phyloP scores from a whole-genome alignment of 2,329 filamentous ascomycete genomes.

The Aspergillus amoenus region DNA sequence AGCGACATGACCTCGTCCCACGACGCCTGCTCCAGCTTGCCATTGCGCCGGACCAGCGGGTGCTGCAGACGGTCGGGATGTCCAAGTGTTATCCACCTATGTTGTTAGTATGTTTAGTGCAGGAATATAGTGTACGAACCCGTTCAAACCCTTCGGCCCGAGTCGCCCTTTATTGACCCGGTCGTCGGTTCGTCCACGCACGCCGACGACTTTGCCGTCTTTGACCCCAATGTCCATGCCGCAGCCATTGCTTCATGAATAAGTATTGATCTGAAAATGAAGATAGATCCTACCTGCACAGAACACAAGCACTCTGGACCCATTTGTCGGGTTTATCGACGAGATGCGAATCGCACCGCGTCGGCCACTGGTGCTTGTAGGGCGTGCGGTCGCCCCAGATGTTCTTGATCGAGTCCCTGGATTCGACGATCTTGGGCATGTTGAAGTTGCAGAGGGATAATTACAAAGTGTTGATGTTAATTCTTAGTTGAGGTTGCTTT shows the following conservation, averaged over 20 bases:
- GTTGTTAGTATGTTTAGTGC: not conserved
- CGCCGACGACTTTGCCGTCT: conserved; percentile 37
- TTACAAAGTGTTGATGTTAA: no score
- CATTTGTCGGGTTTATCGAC: conserved; percentile 38
- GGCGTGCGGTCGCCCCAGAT: conserved; percentile 34
- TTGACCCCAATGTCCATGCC: conserved; percentile 39
- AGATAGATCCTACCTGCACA: conserved; percentile 33
- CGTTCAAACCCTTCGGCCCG: conserved; percentile 37
- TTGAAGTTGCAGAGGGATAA: no score
- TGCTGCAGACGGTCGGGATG: conserved; percentile 32
- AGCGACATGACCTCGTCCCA: conserved; percentile 42
- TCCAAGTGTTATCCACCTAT: conserved; percentile 30
- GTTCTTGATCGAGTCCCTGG: conserved; percentile 32
- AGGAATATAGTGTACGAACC: conserved; percentile 17
- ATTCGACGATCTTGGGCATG: conserved; percentile 12
- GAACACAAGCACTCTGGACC: conserved; percentile 41
- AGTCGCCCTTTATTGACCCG: conserved; percentile 38
- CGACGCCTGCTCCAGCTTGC: conserved; percentile 33
- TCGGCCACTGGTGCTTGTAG: conserved; percentile 37
- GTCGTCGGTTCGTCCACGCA: conserved; percentile 33
- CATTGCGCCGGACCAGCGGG: conserved; percentile 35
- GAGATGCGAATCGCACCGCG: conserved; percentile 27
- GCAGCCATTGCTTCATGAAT: conserved; percentile 35
- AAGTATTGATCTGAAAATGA: not conserved
- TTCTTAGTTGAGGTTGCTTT: no score